Base-by-base conservation (phyloP, 129 eudicot species). In the Solidago caesia region DNA sequence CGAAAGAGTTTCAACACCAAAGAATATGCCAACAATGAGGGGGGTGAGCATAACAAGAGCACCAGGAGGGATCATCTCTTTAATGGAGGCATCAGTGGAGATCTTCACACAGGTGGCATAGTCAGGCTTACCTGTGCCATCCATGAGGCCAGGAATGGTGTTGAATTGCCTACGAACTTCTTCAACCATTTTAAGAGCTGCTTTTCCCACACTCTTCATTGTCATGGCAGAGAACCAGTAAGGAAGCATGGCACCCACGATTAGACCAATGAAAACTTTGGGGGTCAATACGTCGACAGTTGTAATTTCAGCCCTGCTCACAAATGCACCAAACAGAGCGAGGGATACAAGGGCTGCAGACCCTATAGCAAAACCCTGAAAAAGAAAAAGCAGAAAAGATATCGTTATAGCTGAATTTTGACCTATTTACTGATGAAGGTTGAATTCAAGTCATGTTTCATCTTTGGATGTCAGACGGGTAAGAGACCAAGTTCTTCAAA, bases 141-240 rank as follows among this genome's bases (percentile, higher is more conserved):
- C 94, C 89, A 91, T 82, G 79, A 91, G 80, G 21, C 97, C 97
- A 16, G 91, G 94, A 64, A 91, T 91, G 62, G 95, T 86, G 80
- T 91, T 86, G 76, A 91, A 91, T 75, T 91, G 97, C 65, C 97
- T 71, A 4, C 97, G 88, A 27, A 91, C 97, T 78, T 91, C 95
- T 33, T 91, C 89, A 74, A 91, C 97, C 97, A 91, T 91, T 76
- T 85, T 88, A 39, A 91, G 87, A 49, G 97, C 95, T 1, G 97
- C 95, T 45, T 81, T 86, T 7, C 97, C 97, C 5, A 88, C 92
- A 75, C 97, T 91, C 82, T 86, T 91, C 97, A 91, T 86, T 71
- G 97, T 88, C 97, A 91, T 88, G 77, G 97, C 97, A 0, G 93
- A 91, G 83, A 85, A 90, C 96, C 96, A 89, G 85, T 89, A 89